Base-by-base conservation (phyloP, 208 protist species). In the Spongospora subterranea region DNA sequence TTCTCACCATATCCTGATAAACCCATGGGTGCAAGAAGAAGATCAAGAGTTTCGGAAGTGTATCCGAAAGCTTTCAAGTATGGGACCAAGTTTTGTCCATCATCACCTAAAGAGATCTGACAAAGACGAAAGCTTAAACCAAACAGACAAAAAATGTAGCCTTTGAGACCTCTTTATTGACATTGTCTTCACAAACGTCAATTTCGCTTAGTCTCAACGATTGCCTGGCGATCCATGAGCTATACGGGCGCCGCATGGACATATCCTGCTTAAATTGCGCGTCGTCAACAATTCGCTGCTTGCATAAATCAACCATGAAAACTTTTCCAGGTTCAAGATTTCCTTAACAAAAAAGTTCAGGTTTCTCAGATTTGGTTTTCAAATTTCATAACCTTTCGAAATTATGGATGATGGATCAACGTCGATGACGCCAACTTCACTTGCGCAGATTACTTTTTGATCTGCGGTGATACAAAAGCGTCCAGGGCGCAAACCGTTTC, bases 401-500 rank as follows among this genome's bases (percentile, higher is more conserved):
- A 88, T 17, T 77, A 90, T 76, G 43, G 39, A 29, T n/a, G 11
- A 20, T 17, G 11, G 17, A 76, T 11, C 45, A 45, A 90, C 38
- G 29, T 88, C 13, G 41, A 96, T 53, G 29, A 95, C 93, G 46
- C 93, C 93, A 46, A 94, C 91, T 91, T 96, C 95, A 35, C 88
- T 93, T 38, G 91, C 94, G 71, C 95, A 92, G 38, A 95, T 92
- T 13, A 96, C 92, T 29, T 92, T 93, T 29, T 94, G 93, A 91
- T 96, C 95, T 50, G 91, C 95, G 41, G 94, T 96, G 32, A 92
- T 82, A 29, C 92, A 94, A 88, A 93, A 96, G 29, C 96, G 92
- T 0, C 93, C 94, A 0, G 96, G 96, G 17, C 96, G 94, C 13
- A 97, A 93, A 0, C 96, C 96, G 91, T 97, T 97, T 76, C 96